Evolutionary conservation across 208 protist species (phyloP), one percentile per base, ranked within the genome.

Genomic region (Acanthamoeba pearcei): DNA sequence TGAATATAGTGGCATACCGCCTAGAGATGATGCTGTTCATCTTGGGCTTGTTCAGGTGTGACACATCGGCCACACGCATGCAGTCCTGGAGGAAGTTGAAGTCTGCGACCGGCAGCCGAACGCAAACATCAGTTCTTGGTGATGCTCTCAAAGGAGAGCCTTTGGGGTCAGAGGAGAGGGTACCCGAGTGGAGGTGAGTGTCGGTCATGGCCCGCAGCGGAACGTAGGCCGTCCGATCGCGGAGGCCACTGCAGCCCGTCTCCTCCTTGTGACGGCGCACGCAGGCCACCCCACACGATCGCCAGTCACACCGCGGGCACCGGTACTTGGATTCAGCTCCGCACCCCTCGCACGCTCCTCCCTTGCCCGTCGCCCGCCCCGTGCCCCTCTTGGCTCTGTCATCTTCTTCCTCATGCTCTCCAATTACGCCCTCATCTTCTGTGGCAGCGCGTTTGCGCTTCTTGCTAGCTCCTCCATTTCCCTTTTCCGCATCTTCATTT

Each of bases 51-150:
- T 76, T 76, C 9, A 92, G 55, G 38, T 92, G 60, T 22, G 86
- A 46, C 17, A 92, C 62, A 55, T 76, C 64, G 5, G 55, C 35
- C 86, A 76, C 64, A 12, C 64, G 86, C 86, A 92, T 68, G 64
- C 86, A 68, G 27, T 92, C 86, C 42, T 92, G 86, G 22, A 92
- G 38, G 62, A 92, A 92, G 86, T 92, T 92, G 49, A 92, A 92
- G 62, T 92, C 86, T 92, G 32, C 1, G 3, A 51, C 46, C 5
- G 46, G 8, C 46, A 51, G 46, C 12, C 46, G 46, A 51, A 51
- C 12, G 46, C 46, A 51, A 51, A 13, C 46, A 13, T 51, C 46
- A 51, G 46, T 51, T 51, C 46, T 51, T 1, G 10, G 46, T 51
- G 46, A 51, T 10, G 46, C 46, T 51, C 46, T 13, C 8, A 24